Base-by-base conservation (phyloP, 1,284 basidiomycete genomes). In the Cryptococcus sp. region DNA sequence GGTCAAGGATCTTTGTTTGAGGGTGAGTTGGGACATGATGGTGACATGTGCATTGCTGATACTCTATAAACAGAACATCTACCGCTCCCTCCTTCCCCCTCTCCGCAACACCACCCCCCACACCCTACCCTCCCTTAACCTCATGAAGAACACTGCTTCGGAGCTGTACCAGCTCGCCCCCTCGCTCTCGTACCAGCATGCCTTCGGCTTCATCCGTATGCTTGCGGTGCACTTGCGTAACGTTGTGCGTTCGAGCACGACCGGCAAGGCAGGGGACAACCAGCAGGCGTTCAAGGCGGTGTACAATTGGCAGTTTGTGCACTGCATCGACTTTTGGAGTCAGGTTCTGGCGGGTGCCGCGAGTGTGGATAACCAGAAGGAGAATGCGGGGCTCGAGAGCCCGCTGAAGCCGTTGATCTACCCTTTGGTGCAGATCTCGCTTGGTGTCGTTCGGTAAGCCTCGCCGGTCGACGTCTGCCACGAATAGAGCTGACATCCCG, bases 241-340 rank as follows among this genome's bases (percentile, higher is more conserved):
- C 68, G 58, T 67, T 50, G 56, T 67, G 8, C 69, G 70, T 52
- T 70, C 66, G 23, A 57, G 67, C 24, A 73, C 65, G 6, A 60
- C 63, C 13, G 63, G 56, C 15, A 63, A 69, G 47, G 66, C 60
- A 28, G 68, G 70, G 3, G 69, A 69, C 53, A 70, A 70, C 52
- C 72, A 91, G 85, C 91, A 94, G 66, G 86, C 89, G 5, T 93
- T 88, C 79, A 87, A 87, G 74, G 86, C 88, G 65, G 92, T 97
- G 21, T 95, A 97, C 79, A 98, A 98, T 78, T 99, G 96, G 96
- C 95, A 98, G 76, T 98, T 88, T 67, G 87, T 89, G 6, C 95
- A 98, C 74, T 91, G 87, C 60, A 80, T 99, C 64, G 96, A 98
- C 79, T 98, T 98, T 70, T 99, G 96, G 96, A 84, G 85, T 49